Evolutionary conservation across 352 stramenopile genomes (phyloP), one percentile per base, ranked within the genome.

Genomic region (Phytophthora macrochlamydospora): DNA sequence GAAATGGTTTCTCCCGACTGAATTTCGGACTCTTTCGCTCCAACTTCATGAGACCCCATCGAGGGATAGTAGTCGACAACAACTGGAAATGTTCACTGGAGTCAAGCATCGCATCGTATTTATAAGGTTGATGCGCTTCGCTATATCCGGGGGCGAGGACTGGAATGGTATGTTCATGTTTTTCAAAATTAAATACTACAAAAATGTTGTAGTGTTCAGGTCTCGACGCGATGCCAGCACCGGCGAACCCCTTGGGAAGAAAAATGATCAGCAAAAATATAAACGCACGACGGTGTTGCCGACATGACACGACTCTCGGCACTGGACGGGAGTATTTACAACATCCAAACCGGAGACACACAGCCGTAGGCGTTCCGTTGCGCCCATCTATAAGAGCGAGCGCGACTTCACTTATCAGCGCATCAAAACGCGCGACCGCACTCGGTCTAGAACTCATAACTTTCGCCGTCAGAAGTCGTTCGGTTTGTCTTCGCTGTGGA

Each of bases 391-490:
- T 40, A 51, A 59, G 59, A 59, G 51, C 42, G 11, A 59, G 42
- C 51, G 32, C 53, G 35, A 40, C 43, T 49, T 28, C 13, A 49
- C 43, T 49, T 49, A 60, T 43, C 44, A 56, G 58, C 55, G 45
- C 43, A 67, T 73, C 11, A 35, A 66, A 44, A 58, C 64, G 61
- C 29, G 37, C 66, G 28, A 37, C 29, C 37, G 56, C 43, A 49
- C 12, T 7, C 31, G 45, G 29, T 52, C 58, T 89, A 92, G 55
- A 92, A 92, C 70, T 92, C 83, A 69, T 92, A 92, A 59, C 72
- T 87, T 65, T 89, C 79, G 31, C 81, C 83, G 50, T 87, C 79
- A 29, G 79, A 89, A 46, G 79, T 76, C 31, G 77, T 83, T 50
- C 79, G 75, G 59, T 48, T 61, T 24, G 76, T 49, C 54, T 24